These are phyloP conservation scores for Alternaria infectoria DNA, from an alignment of 2,329 filamentous ascomycete species.

Conservation along the genomic window DNA sequence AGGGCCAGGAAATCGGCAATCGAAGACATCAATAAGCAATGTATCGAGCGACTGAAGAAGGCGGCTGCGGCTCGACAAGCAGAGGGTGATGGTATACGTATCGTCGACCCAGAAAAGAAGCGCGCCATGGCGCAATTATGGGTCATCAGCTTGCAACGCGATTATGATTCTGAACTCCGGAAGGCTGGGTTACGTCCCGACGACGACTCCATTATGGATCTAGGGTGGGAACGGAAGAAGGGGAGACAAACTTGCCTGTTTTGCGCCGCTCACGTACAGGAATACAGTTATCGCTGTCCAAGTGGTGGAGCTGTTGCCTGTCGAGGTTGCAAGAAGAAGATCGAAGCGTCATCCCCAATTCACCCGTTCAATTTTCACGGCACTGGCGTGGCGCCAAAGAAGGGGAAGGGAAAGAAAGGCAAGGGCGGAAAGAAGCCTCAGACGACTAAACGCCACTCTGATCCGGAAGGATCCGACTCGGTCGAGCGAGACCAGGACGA, in stretches of 20 bases:
- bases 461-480: neutral
- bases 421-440: neutral
- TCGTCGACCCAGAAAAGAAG: neutral
- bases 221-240: neutral
- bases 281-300: neutral
- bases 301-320: constrained; percentile 2
- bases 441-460: neutral
- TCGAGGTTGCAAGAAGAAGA: neutral
- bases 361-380: neutral
- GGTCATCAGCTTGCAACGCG: neutral
- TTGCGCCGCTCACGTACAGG: neutral
- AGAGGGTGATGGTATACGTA: neutral
- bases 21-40: neutral
- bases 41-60: neutral
- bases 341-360: neutral
- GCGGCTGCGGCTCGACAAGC: neutral
- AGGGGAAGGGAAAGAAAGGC: neutral
- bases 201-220: neutral
- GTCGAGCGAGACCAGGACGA: neutral
- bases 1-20: neutral
- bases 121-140: neutral
- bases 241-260: neutral
- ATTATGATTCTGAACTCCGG: neutral
- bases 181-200: neutral
- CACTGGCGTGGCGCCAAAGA: neutral